Percentiles rank a stretch among this genome's conserved stretches.
Evolutionary conservation across 139 green algal species (phyloP).

Genomic region (Chlorella sorokiniana): DNA sequence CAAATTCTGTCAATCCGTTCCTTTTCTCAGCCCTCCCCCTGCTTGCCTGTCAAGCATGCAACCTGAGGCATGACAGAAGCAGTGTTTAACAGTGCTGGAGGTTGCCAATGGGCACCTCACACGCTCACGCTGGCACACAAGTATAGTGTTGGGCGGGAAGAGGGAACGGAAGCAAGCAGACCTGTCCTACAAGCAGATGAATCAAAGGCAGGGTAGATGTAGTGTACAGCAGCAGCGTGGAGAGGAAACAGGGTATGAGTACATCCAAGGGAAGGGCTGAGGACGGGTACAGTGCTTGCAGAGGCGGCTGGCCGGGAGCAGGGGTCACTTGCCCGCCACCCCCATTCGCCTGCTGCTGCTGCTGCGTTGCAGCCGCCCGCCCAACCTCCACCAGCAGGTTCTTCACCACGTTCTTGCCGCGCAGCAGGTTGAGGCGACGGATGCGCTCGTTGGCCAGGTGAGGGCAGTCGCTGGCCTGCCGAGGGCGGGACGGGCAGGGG

Average conservation of each 20-base stretch:
- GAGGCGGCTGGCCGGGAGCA: not conserved
- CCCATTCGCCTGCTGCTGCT: not conserved
- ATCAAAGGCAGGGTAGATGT: not conserved
- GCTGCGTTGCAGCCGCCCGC: not conserved
- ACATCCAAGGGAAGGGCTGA: no score
- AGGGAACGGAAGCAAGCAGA: not conserved
- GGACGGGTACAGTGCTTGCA: not conserved
- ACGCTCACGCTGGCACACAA: not conserved
- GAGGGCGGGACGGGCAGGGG: no score
- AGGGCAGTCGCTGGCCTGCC: slow-evolving; percentile 81
- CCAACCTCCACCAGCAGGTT: slow-evolving; percentile 47
- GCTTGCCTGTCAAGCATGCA: no score
- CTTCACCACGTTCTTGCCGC: slow-evolving; percentile 85
- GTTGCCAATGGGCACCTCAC: no score
- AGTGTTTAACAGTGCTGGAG: no score
- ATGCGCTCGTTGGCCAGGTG: slow-evolving; percentile 94
- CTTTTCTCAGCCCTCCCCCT: not conserved
- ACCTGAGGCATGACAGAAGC: no score
- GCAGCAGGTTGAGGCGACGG: slow-evolving; percentile 77
- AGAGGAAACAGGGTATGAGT: no score
- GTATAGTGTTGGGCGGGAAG: no score
- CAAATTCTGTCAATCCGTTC: not conserved
- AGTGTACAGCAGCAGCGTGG: no score
- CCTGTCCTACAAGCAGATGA: not conserved
- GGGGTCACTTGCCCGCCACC: not conserved